A percentile compares a stretch with the other conserved stretches of the same genome.
Conservation (phyloP, 495 filamentous ascomycete genomes). For the Chaetomium cochliodes region DNA sequence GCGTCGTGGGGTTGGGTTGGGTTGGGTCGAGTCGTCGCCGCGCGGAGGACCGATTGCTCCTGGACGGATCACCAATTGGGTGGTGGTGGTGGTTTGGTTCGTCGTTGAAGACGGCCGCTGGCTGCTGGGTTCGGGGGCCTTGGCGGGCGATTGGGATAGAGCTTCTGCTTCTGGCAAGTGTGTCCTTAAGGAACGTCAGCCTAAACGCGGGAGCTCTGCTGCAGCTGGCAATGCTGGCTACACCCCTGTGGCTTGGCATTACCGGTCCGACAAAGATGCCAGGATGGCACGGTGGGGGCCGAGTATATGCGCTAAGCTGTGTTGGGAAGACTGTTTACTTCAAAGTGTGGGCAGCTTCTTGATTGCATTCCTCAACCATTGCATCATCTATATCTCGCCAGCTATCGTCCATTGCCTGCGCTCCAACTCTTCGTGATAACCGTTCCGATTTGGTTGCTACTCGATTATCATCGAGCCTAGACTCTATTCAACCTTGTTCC, state of each 20-base stretch:
- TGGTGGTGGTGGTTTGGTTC: slow-evolving; percentile 5
- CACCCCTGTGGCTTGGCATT: slow-evolving; percentile 15
- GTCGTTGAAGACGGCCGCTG: slow-evolving; percentile 23
- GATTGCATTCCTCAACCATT: slow-evolving; percentile 2
- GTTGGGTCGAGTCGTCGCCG: slow-evolving; percentile 11
- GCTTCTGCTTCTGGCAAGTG: slow-evolving; percentile 18
- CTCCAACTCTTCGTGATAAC: not conserved
- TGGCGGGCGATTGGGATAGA: slow-evolving; percentile 16
- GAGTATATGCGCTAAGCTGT: slow-evolving; percentile 18
- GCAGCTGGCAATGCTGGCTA: not conserved
- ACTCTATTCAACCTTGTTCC: not conserved
- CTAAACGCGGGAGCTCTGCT: not conserved
- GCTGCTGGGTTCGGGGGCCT: slow-evolving; percentile 10
- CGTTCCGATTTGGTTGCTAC: not conserved
- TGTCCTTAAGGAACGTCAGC: slow-evolving; percentile 27
- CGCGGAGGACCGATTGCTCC: slow-evolving; percentile 28
- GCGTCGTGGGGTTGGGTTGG: not conserved
- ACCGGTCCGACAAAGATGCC: slow-evolving; percentile 7
- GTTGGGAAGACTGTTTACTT: slow-evolving; percentile 41
- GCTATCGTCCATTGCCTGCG: not conserved
- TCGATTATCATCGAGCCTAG: not conserved
- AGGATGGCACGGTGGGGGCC: slow-evolving; percentile 2
- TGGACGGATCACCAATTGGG: slow-evolving; percentile 9
- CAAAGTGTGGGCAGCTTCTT: slow-evolving; percentile 16
- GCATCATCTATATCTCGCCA: not conserved